Evolutionary conservation across 495 filamentous ascomycete genomes (phyloP).

Genomic region (Copromyces sp.): DNA sequence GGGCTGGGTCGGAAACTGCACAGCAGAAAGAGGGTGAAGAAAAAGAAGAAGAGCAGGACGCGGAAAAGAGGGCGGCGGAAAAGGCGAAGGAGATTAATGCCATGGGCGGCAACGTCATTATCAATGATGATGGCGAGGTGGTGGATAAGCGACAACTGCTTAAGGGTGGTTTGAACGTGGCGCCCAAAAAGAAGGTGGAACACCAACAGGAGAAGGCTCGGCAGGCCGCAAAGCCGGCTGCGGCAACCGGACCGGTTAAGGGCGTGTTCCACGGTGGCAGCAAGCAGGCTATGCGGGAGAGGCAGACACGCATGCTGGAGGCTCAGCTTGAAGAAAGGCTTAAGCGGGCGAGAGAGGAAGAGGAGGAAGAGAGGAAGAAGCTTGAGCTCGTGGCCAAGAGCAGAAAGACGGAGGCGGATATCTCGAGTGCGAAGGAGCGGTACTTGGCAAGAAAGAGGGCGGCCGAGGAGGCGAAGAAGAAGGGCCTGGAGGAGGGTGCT

Average conservation of each 20-base stretch:
- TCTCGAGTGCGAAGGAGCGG: constrained; percentile 76
- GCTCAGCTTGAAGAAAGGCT: constrained; percentile 65
- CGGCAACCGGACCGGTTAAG: constrained; percentile 24
- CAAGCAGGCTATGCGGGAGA: constrained; percentile 58
- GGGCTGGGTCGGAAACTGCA: constrained; percentile 30
- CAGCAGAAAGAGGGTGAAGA: constrained; percentile 11
- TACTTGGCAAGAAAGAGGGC: constrained; percentile 78
- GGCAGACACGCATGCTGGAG: constrained; percentile 83
- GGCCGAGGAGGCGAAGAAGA: constrained; percentile 57
- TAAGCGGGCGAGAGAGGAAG: constrained; percentile 63
- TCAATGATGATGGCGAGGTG: constrained; percentile 92
- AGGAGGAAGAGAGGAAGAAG: constrained; percentile 58
- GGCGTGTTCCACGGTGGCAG: constrained; percentile 40
- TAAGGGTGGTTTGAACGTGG: constrained; percentile 77
- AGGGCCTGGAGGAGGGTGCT: constrained; percentile 19
- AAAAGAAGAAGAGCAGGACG: constrained; percentile 25
- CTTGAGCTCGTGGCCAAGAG: constrained; percentile 64
- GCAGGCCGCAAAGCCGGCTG: constrained; percentile 23
- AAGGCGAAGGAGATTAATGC: constrained; percentile 64
- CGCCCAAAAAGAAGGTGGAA: constrained; percentile 42
- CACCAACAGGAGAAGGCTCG: constrained; percentile 25
- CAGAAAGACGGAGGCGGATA: constrained; percentile 63
- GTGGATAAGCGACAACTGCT: constrained; percentile 90
- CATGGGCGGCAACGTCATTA: constrained; percentile 53
- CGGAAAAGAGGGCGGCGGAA: constrained; percentile 59